These are phyloP conservation scores for Alternaria sp. DNA, from an alignment of 2,329 filamentous ascomycete species.

Conservation along the genomic window DNA sequence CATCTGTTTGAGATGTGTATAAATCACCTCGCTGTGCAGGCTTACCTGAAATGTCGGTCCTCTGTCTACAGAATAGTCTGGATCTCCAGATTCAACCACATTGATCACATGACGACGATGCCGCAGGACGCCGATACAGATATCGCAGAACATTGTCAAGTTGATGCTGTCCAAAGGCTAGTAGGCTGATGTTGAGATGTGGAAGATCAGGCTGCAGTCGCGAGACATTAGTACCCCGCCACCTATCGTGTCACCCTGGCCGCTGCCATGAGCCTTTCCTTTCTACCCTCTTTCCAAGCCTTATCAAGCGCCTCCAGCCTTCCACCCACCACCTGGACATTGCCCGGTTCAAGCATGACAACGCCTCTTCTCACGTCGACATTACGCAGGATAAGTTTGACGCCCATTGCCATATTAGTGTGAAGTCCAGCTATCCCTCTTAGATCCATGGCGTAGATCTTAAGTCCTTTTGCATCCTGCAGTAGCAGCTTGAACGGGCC, in stretches of 20 bases:
- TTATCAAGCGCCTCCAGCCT: conserved; percentile 84
- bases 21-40: not conserved
- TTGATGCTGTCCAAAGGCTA: not conserved
- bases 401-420: conserved; percentile 75
- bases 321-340: conserved; percentile 79
- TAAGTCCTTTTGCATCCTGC: conserved; percentile 75
- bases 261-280: conserved; percentile 71
- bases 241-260: conserved; percentile 47
- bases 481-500: conserved; percentile 83
- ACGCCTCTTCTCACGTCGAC: conserved; percentile 76
- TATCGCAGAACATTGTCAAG: conserved; percentile 6
- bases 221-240: not conserved
- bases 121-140: not conserved
- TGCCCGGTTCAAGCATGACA: conserved; percentile 76
- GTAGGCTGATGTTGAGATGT: not conserved
- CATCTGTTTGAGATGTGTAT: not conserved
- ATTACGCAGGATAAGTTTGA: conserved; percentile 77
- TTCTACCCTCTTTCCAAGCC: conserved; percentile 75
- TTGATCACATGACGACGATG: not conserved
- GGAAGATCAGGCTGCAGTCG: not conserved
- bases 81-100: not conserved
- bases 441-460: conserved; percentile 77
- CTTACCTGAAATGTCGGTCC: not conserved
- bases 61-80: fast-evolving
- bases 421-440: conserved; percentile 70